A percentile compares a stretch with the other conserved stretches of the same genome.
Evolutionary conservation across 2,329 filamentous ascomycete genomes (phyloP).

Genomic region (Penicillium nordicum): DNA sequence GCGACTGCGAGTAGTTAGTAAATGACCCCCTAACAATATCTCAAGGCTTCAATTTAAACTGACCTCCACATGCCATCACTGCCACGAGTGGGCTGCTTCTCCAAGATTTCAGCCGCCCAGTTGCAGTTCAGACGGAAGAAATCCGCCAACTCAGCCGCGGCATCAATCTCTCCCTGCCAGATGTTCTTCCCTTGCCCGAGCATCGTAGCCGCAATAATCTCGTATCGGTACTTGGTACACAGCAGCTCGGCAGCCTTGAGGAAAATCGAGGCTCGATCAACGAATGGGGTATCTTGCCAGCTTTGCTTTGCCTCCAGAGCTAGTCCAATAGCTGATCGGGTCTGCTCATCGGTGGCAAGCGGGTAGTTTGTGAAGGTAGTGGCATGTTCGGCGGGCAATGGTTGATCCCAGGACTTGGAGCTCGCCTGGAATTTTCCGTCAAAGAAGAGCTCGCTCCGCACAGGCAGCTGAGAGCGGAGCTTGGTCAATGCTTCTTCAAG

Average conservation of each 20-base stretch:
- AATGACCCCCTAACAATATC: background rate
- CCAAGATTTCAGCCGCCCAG: conserved; percentile 83
- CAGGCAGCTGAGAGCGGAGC: conserved; percentile 34
- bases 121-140: conserved; percentile 66
- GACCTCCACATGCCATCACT: conserved; percentile 80
- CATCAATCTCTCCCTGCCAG: conserved; percentile 94
- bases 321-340: conserved; percentile 72
- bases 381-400: conserved; percentile 29
- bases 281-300: conserved; percentile 83
- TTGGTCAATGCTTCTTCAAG: conserved; percentile 31
- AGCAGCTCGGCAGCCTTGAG: conserved; percentile 90
- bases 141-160: conserved; percentile 83
- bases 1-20: conserved; percentile 46
- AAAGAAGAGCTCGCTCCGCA: conserved; percentile 31
- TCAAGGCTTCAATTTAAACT: conserved; percentile 11
- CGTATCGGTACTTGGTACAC: conserved; percentile 84
- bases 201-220: conserved; percentile 92
- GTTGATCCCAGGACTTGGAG: conserved; percentile 26
- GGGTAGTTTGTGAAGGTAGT: conserved; percentile 76
- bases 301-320: conserved; percentile 75
- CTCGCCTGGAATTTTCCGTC: conserved; percentile 27
- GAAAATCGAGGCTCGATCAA: conserved; percentile 85
- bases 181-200: conserved; percentile 94
- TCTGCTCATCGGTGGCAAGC: conserved; percentile 69
- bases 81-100: conserved; percentile 78